These are phyloP conservation scores for Paraglomus occultum DNA, from an alignment of 192 early-diverging fungal species.

Conservation along the genomic window DNA sequence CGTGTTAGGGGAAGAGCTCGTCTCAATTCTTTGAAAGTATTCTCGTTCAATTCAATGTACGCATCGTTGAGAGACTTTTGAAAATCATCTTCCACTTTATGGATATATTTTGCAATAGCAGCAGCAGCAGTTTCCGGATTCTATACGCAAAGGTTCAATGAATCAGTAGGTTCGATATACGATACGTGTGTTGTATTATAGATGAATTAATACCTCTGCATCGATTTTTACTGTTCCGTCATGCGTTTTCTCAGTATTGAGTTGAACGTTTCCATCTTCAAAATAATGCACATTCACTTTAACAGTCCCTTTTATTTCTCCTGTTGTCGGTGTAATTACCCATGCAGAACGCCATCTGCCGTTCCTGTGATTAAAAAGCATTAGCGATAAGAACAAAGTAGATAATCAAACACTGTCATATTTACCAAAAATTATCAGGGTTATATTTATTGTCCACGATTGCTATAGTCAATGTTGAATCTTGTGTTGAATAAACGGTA, in stretches of 20 bases:
- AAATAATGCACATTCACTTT: slow-evolving; percentile 95
- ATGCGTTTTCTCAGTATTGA: slow-evolving; percentile 76
- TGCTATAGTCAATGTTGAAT: slow-evolving; percentile 47
- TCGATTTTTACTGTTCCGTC: slow-evolving; percentile 32
- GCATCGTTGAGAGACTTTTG: slow-evolving; percentile 83
- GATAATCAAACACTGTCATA: neutral
- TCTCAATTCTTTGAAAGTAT: slow-evolving; percentile 88
- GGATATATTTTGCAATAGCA: slow-evolving; percentile 64
- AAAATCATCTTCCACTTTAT: slow-evolving; percentile 72
- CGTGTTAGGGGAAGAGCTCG: slow-evolving; percentile 88
- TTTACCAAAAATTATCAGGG: slow-evolving; percentile 88
- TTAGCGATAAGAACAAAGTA: neutral
- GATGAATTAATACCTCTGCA: slow-evolving; percentile 11
- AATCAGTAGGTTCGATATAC: neutral
- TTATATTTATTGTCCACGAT: slow-evolving; percentile 94
- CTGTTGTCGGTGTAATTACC: slow-evolving; percentile 58
- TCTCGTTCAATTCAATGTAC: slow-evolving; percentile 77
- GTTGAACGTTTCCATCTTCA: slow-evolving; percentile 99
- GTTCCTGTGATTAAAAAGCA: slow-evolving; percentile 57
- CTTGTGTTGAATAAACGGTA: slow-evolving; percentile 62
- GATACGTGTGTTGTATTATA: neutral
- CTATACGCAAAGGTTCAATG: slow-evolving; percentile 18
- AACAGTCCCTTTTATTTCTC: slow-evolving; percentile 65
- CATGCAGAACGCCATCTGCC: slow-evolving; percentile 91
- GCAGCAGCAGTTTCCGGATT: slow-evolving; percentile 39